Evolutionary conservation across 2,329 filamentous ascomycete genomes (phyloP), one percentile per base, ranked within the genome.

Genomic region (Claviceps africana): DNA sequence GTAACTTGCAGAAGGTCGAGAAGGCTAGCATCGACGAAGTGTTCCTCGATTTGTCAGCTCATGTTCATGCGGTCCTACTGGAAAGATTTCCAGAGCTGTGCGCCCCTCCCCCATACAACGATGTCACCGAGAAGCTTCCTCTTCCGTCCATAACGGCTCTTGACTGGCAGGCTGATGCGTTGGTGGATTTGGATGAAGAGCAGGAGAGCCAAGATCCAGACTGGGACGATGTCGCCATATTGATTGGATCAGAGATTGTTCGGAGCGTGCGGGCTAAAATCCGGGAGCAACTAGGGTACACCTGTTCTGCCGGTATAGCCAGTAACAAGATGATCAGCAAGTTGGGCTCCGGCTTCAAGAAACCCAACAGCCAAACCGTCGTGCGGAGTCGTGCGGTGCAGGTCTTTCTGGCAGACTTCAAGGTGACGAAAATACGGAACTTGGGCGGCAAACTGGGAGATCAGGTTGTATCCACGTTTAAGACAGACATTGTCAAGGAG

Each of bases 11-110:
- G 64, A 81, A 76, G 60, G 81, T 96, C 45, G 91, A 98, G 71
- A 98, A 97, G 65, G 93, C 91, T 19, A 85, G 88, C 62, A 86
- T 97, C 52, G 93, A 98, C 64, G 93, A 98, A 67, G 89, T 96
- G 9, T 98, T 96, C 63, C 72, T 97, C 55, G 93, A 98, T 67
- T 69, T 98, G 48, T 95, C 88, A 10, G 83, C 85, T 0, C 85
- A 96, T 55, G 78, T 96, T 3, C 86, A 94, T 65, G 75, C 76
- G 2, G 74, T 86, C 30, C 70, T 98, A 48, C 67, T 95, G 42
- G 75, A 86, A 58, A 73, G 86, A 50, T 95, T 88, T 65, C 82
- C 87, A 0, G 84, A 93, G 64, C 68, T 97, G 48, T 59, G 60
- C 11, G 61, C 56, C 13, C 79, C 81, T 6, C 74, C 84, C n/a